Percentiles rank a stretch among this genome's conserved stretches.
phyloP scores from a whole-genome alignment of 192 early-diverging fungal species.

The Pecoramyces ruminantium region DNA sequence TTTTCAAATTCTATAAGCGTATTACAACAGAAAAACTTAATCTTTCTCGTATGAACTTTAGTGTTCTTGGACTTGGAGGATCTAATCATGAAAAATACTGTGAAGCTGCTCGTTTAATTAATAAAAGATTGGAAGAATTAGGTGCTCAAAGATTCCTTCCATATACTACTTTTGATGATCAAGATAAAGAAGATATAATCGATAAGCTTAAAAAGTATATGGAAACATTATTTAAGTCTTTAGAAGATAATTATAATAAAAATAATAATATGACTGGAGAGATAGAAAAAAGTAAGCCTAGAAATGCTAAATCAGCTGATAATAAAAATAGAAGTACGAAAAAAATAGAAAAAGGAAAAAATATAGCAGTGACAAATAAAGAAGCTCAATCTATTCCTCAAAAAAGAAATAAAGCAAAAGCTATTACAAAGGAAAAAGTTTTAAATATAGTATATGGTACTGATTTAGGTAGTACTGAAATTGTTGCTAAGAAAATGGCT shows the following conservation, averaged over 20 bases:
- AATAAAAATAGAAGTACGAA: too few relatives aligned
- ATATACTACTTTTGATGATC: background rate
- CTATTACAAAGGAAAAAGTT: background rate
- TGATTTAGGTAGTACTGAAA: constrained; percentile 78
- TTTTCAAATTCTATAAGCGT: constrained; percentile 74
- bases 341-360: background rate
- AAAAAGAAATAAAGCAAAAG: background rate
- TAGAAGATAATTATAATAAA: background rate
- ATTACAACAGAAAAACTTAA: constrained; percentile 36
- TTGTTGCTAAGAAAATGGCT: constrained; percentile 61
- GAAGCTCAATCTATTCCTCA: background rate
- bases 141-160: background rate
- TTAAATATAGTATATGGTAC: constrained; percentile 66
- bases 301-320: too few relatives aligned
- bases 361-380: background rate
- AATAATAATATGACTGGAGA: too few relatives aligned
- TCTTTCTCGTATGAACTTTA: constrained; percentile 48
- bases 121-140: background rate
- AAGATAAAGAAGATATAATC: background rate
- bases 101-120: background rate
- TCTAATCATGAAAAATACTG: background rate
- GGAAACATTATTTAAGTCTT: background rate
- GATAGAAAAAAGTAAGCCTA: too few relatives aligned
- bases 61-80: constrained; percentile 84
- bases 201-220: background rate